phyloP scores from a whole-genome alignment of 2,329 filamentous ascomycete species.

The Fusarium tupiense region DNA sequence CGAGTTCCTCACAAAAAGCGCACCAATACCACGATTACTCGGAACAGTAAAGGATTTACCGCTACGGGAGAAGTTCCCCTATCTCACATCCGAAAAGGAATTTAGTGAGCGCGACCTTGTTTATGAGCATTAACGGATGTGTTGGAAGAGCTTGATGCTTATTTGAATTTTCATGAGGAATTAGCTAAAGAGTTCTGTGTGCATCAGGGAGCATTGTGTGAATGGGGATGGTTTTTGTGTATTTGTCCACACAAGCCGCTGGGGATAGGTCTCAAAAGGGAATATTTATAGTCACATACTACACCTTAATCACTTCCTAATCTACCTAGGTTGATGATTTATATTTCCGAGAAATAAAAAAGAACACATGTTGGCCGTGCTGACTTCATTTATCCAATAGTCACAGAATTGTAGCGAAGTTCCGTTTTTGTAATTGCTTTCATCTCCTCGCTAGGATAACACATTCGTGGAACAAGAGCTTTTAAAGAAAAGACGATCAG shows the following conservation, averaged over 20 bases:
- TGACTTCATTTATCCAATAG: not conserved
- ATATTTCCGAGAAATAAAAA: not conserved
- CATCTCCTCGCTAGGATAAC: not conserved
- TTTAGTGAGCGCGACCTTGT: not conserved
- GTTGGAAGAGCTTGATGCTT: not conserved
- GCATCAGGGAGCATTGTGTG: not conserved
- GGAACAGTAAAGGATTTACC: constrained; percentile 21
- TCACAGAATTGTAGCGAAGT: not conserved
- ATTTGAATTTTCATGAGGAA: not conserved
- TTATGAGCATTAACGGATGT: not conserved
- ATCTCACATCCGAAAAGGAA: constrained; percentile 3
- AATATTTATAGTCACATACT: not conserved
- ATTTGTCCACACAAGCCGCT: not conserved
- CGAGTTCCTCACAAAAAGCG: constrained; percentile 23
- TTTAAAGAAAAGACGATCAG: not conserved
- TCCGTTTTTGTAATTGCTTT: not conserved
- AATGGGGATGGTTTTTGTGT: not conserved
- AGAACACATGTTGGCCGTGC: not conserved
- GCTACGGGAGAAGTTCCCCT: constrained; percentile 22
- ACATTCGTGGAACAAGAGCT: not conserved
- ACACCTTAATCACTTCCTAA: not conserved
- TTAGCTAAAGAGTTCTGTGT: not conserved
- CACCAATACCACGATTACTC: constrained; percentile 5
- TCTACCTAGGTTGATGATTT: not conserved
- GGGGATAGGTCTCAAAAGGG: not conserved